Evolutionary conservation across 2,329 filamentous ascomycete genomes (phyloP).

Genomic region (Coniochaeta sp.): DNA sequence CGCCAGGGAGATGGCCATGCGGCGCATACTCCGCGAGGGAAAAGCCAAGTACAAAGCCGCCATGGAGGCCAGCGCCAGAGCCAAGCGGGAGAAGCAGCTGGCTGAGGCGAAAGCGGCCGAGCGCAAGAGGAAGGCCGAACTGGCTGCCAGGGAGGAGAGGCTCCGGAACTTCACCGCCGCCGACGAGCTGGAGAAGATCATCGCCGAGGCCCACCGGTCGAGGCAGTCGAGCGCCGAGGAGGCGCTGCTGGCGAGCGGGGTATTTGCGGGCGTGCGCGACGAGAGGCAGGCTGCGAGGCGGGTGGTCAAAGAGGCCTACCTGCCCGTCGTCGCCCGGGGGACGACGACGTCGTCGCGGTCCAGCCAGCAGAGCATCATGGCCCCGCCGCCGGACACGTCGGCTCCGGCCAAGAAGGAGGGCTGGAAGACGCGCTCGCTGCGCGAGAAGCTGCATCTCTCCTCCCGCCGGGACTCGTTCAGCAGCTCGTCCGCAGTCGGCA

Average conservation of each 20-base stretch:
- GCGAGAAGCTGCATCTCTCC: slow-evolving; percentile 6
- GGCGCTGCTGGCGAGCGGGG: slow-evolving; percentile 31
- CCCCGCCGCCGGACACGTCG: slow-evolving; percentile 3
- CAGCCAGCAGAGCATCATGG: neutral
- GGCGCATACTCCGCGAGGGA: slow-evolving; percentile 41
- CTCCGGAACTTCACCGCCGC: slow-evolving; percentile 4
- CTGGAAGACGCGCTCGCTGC: slow-evolving; percentile 16
- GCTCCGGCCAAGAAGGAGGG: slow-evolving; percentile 11
- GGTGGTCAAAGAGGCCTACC: slow-evolving; percentile 23
- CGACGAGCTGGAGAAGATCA: slow-evolving; percentile 7
- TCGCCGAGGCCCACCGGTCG: slow-evolving; percentile 19
- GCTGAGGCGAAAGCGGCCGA: slow-evolving; percentile 18
- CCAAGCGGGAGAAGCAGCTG: slow-evolving; percentile 21
- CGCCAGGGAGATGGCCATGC: slow-evolving; percentile 38
- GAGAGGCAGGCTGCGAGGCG: slow-evolving; percentile 25
- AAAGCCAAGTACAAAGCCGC: slow-evolving; percentile 42
- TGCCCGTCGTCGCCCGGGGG: slow-evolving; percentile 4
- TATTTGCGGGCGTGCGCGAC: slow-evolving; percentile 31
- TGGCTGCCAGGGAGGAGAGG: slow-evolving; percentile 16
- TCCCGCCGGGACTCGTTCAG: slow-evolving; percentile 13
- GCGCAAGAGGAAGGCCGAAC: slow-evolving; percentile 23
- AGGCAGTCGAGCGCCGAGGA: slow-evolving; percentile 24
- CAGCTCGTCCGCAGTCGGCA: slow-evolving; percentile 9
- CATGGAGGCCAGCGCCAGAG: slow-evolving; percentile 21
- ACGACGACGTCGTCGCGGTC: neutral